A percentile compares a stretch with the other conserved stretches of the same genome.
Conservation (phyloP, 352 stramenopile genomes). For the Globisporangium barbulae region DNA sequence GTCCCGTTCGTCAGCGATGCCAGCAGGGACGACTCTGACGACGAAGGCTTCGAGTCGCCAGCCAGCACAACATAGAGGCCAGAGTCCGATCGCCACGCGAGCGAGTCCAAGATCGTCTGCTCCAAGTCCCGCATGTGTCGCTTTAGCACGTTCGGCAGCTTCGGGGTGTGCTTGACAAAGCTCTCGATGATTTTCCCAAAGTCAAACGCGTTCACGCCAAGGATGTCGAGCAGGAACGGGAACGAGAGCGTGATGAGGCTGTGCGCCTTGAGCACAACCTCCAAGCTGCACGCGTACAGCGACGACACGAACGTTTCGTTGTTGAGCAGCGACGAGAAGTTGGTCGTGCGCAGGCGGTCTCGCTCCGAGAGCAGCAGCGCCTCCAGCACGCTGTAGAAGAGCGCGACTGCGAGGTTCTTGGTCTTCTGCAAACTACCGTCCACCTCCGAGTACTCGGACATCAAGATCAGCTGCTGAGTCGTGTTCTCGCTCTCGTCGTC, state of each 20-base stretch:
- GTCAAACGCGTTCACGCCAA: constrained; percentile 82
- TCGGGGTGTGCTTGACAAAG: constrained; percentile 81
- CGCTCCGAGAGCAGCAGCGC: constrained; percentile 67
- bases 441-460: constrained; percentile 39
- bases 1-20: constrained; percentile 17
- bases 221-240: constrained; percentile 68
- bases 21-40: constrained; percentile 3
- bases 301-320: constrained; percentile 78
- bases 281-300: constrained; percentile 79
- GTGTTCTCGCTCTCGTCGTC: constrained; percentile 14
- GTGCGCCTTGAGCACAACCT: constrained; percentile 83
- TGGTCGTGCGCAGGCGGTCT: constrained; percentile 55
- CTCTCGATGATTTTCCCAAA: constrained; percentile 87
- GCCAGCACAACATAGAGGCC: constrained; percentile 64
- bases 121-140: constrained; percentile 85
- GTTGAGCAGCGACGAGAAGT: constrained; percentile 79
- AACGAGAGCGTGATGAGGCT: constrained; percentile 85
- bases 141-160: constrained; percentile 71
- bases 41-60: constrained; percentile 20
- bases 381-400: constrained; percentile 85
- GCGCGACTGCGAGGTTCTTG: constrained; percentile 53
- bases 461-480: not conserved
- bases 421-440: constrained; percentile 78
- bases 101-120: constrained; percentile 76
- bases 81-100: constrained; percentile 72